Base-by-base conservation (phyloP, 257 asterid species). In the Nicotiana obtusifolia region DNA sequence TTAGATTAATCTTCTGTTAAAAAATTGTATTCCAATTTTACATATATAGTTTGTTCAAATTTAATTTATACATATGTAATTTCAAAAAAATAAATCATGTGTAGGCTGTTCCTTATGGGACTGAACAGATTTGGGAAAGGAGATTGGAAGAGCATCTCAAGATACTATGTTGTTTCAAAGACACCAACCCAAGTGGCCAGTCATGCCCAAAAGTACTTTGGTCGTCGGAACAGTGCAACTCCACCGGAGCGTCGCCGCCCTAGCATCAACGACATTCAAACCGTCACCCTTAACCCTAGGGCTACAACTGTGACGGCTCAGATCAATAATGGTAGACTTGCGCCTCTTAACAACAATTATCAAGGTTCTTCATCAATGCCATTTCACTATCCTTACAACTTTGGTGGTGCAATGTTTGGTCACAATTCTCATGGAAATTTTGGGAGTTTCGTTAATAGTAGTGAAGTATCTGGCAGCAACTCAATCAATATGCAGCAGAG, bases 171-270 rank as follows among this genome's bases (percentile, higher is more conserved):
- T 2, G 8, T 56, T 10, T 81, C 83, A 31, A 87, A 86, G 59
- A 88, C 90, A 33, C 83, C 92, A 1, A 85, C 86, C 0, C 95
- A 91, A 33, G 89, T 91, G 1, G 91, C 91, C 0, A 91, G 92
- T 66, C 93, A 91, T 33, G 93, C 90, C 0, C 95, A 88, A 5
- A 89, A 88, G 54, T 88, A 81, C 65, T 91, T 89, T 54, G 64
- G 82, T 4, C 90, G 90, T 1, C 87, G 44, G 28, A 85, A 13
- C 0, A 75, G 82, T 81, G 13, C 81, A 9, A 88, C 89, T 5
- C 92, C 93, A 0, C 0, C 17, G 2, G 82, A 82, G n/a, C 75
- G 73, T 49, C 93, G 2, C 22, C 31, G 35, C 3, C 3, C n/a
- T n/a, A 90, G 93, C 88, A 88, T 91, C 35, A 89, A 90, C 31